Conservation (phyloP, 2,329 filamentous ascomycete genomes). For the Phyllachora maydis region DNA sequence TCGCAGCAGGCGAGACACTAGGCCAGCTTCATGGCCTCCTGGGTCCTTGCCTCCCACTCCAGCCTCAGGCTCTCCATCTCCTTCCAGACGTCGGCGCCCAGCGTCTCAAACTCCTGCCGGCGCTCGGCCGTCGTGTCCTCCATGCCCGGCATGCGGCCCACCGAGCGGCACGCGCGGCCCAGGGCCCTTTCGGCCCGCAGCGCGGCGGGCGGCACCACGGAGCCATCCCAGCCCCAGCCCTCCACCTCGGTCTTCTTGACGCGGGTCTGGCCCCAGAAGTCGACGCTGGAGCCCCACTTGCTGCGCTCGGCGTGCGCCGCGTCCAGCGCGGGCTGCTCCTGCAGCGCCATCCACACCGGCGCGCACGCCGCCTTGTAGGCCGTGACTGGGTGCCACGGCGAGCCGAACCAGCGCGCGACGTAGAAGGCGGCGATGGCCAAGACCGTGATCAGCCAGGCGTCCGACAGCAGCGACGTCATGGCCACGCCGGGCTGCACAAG, state of each 20-base stretch:
- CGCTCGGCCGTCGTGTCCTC: slow-evolving; percentile 38
- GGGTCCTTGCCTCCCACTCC: slow-evolving; percentile 37
- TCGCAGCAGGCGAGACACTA: too few species aligned
- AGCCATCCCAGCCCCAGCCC: slow-evolving; percentile 61
- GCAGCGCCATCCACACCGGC: slow-evolving; percentile 59
- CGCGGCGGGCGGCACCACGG: slow-evolving; percentile 24
- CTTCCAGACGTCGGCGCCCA: slow-evolving; percentile 41
- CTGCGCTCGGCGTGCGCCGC: slow-evolving; percentile 26
- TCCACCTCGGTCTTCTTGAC: slow-evolving; percentile 67
- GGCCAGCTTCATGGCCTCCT: background rate
- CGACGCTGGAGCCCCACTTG: slow-evolving; percentile 74
- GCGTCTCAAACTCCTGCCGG: slow-evolving; percentile 37
- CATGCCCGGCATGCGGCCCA: slow-evolving; percentile 37
- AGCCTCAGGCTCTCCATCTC: slow-evolving; percentile 51
- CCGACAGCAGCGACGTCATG: slow-evolving; percentile 59
- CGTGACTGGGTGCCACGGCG: slow-evolving; percentile 69
- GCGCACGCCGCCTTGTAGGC: slow-evolving; percentile 59
- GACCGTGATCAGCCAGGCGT: slow-evolving; percentile 45
- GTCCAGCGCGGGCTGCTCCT: slow-evolving; percentile 40
- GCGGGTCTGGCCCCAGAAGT: slow-evolving; percentile 31
- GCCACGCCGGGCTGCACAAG: slow-evolving; percentile 75
- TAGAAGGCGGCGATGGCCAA: too few species aligned
- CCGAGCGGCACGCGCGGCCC: slow-evolving; percentile 26
- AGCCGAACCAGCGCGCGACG: slow-evolving; percentile 57
- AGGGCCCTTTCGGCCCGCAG: slow-evolving; percentile 15